phyloP scores from a whole-genome alignment of 768 basidiomycete species.

The Agrocybe chaxingu region DNA sequence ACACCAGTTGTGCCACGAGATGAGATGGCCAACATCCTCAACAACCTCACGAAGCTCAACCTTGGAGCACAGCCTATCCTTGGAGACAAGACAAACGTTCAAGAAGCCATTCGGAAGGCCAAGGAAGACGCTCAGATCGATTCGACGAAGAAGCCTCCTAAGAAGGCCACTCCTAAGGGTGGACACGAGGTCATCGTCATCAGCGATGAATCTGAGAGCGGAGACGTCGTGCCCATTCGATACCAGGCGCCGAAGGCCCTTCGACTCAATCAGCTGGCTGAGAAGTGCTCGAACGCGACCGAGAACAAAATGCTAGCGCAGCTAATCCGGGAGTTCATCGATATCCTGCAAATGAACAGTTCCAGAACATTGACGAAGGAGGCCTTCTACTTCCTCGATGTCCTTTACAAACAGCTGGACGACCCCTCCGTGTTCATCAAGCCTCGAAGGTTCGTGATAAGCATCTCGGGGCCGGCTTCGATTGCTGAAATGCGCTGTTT shows the following conservation, averaged over 20 bases:
- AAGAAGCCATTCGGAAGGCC: slow-evolving; percentile 32
- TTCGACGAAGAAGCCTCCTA: slow-evolving; percentile 9
- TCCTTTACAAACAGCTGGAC: slow-evolving; percentile 65
- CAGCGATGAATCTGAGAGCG: slow-evolving; percentile 37
- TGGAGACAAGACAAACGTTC: slow-evolving; percentile 48
- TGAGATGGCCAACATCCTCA: slow-evolving; percentile 54
- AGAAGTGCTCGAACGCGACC: slow-evolving; percentile 38
- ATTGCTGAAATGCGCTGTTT: slow-evolving; percentile 2
- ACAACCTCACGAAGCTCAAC: slow-evolving; percentile 56
- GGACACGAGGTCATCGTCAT: slow-evolving; percentile 40
- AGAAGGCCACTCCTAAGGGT: background rate
- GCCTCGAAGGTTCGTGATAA: slow-evolving; percentile 45
- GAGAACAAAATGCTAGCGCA: slow-evolving; percentile 55
- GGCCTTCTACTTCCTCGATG: slow-evolving; percentile 67
- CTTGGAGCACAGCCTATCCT: slow-evolving; percentile 50
- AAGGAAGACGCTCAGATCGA: slow-evolving; percentile 28
- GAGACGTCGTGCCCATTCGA: slow-evolving; percentile 19
- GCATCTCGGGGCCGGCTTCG: background rate
- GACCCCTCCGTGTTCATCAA: slow-evolving; percentile 60
- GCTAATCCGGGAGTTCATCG: slow-evolving; percentile 58
- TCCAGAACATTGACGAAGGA: slow-evolving; percentile 68
- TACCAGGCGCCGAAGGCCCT: slow-evolving; percentile 45
- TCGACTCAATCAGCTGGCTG: slow-evolving; percentile 46
- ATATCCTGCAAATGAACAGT: slow-evolving; percentile 59
- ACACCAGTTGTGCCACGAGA: slow-evolving; percentile 31